Conservation (phyloP, 2,329 filamentous ascomycete species). For the Penicillium freii region DNA sequence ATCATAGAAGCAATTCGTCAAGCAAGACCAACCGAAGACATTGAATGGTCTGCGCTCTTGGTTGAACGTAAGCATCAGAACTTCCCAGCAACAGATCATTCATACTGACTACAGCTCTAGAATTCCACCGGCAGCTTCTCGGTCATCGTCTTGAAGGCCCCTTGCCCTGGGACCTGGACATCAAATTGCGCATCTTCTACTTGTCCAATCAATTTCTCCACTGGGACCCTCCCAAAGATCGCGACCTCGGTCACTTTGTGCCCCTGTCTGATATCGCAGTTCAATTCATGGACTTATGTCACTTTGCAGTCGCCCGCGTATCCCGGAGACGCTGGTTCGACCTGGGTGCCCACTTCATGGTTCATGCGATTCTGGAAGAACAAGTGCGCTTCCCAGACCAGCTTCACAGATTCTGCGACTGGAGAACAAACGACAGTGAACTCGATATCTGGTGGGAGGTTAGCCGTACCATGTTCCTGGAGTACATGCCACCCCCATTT, state of each 20-base stretch:
- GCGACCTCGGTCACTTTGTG: slow-evolving; percentile 17
- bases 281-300: slow-evolving; percentile 51
- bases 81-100: background rate
- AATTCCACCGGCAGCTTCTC: slow-evolving; percentile 46
- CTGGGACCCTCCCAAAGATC: slow-evolving; percentile 22
- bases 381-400: slow-evolving; percentile 36
- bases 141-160: slow-evolving; percentile 34
- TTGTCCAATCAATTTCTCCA: slow-evolving; percentile 48
- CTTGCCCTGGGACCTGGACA: slow-evolving; percentile 42
- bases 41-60: slow-evolving; percentile 24
- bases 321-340: slow-evolving; percentile 45
- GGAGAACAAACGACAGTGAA: slow-evolving; percentile 35
- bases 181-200: slow-evolving; percentile 51
- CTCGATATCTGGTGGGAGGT: slow-evolving; percentile 36
- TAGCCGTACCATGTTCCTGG: slow-evolving; percentile 20
- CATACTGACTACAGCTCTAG: slow-evolving; percentile 23
- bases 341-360: slow-evolving; percentile 49
- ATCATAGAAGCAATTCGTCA: slow-evolving; percentile 37
- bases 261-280: slow-evolving; percentile 46
- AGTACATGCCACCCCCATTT: slow-evolving; percentile 21
- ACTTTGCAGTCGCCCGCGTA: slow-evolving; percentile 31
- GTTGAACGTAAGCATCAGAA: slow-evolving; percentile 28
- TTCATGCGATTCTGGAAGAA: slow-evolving; percentile 53
- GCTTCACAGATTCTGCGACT: slow-evolving; percentile 48
- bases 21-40: slow-evolving; percentile 15